These are phyloP conservation scores for Hypsizygus ulmarius DNA, from an alignment of 1,284 basidiomycete species.

Conservation along the genomic window DNA sequence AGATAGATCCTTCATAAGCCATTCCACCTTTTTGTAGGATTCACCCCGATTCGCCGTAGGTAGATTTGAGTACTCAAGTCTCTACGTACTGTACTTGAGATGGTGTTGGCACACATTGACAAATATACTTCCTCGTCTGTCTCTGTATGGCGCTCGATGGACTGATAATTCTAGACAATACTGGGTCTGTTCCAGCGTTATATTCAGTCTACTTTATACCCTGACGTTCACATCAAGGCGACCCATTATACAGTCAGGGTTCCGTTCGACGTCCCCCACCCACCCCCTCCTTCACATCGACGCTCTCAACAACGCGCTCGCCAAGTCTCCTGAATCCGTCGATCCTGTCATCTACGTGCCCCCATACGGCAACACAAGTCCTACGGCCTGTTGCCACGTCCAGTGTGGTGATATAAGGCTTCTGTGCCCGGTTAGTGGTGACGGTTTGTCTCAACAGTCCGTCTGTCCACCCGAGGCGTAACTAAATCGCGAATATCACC, in stretches of 20 bases:
- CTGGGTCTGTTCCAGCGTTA: constrained; percentile 53
- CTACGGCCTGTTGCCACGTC: constrained; percentile 80
- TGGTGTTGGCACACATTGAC: constrained; percentile 3
- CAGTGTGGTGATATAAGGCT: constrained; percentile 74
- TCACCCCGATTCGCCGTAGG: too few species aligned
- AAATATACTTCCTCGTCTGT: constrained; percentile 7
- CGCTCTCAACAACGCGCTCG: constrained; percentile 73
- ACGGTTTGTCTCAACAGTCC: constrained; percentile 49
- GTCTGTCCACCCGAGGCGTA: constrained; percentile 16
- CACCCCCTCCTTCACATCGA: constrained; percentile 88
- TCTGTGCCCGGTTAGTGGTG: constrained; percentile 78
- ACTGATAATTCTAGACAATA: constrained; percentile 82
- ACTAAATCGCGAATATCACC: constrained; percentile 10
- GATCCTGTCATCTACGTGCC: constrained; percentile 72
- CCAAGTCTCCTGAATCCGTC: constrained; percentile 52
- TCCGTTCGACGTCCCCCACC: constrained; percentile 73
- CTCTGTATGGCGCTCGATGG: constrained; percentile 81
- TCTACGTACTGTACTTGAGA: too few species aligned
- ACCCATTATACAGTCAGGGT: constrained; percentile 90
- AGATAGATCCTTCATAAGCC: too few species aligned
- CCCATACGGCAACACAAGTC: constrained; percentile 44
- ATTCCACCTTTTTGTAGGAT: too few species aligned
- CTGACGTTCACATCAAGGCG: constrained; percentile 47
- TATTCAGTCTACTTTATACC: constrained; percentile 6
- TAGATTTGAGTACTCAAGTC: too few species aligned